These are phyloP conservation scores for Rhizopogon salebrosus DNA, from an alignment of 768 basidiomycete species.

Conservation along the genomic window DNA sequence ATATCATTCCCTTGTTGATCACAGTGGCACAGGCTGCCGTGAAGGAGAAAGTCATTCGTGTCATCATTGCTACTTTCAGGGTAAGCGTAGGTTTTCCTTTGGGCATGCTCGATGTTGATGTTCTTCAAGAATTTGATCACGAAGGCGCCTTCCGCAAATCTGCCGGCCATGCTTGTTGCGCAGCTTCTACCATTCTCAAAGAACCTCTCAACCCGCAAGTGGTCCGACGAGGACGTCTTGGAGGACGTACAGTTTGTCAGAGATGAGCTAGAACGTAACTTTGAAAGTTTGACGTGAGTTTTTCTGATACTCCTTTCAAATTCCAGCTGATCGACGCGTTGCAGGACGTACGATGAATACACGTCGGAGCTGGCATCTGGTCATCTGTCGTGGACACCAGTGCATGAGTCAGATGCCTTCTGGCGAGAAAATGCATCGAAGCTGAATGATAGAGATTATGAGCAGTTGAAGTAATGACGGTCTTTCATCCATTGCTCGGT, in stretches of 20 bases:
- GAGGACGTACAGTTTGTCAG: slow-evolving; percentile 88
- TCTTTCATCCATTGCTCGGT: not conserved
- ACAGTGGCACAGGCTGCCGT: slow-evolving; percentile 83
- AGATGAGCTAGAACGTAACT: slow-evolving; percentile 79
- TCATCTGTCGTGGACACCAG: slow-evolving; percentile 92
- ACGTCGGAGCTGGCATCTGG: slow-evolving; percentile 85
- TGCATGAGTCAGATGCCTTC: slow-evolving; percentile 94
- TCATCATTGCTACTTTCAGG: slow-evolving; percentile 87
- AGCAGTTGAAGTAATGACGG: slow-evolving; percentile 69
- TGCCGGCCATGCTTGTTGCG: slow-evolving; percentile 89
- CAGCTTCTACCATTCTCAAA: slow-evolving; percentile 83
- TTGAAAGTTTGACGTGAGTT: slow-evolving; percentile 86
- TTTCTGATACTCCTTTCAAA: not conserved
- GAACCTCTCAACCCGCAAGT: slow-evolving; percentile 80
- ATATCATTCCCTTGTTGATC: slow-evolving; percentile 80
- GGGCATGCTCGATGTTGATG: slow-evolving; percentile 3
- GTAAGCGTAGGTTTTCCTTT: slow-evolving; percentile 33
- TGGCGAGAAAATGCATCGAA: slow-evolving; percentile 94
- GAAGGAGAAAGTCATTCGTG: slow-evolving; percentile 95
- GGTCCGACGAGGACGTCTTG: slow-evolving; percentile 91
- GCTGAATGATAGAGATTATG: slow-evolving; percentile 79
- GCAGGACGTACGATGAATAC: slow-evolving; percentile 95
- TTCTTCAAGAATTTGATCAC: slow-evolving; percentile 73
- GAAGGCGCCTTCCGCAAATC: slow-evolving; percentile 82
- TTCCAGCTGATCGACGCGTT: not conserved